Conservation (phyloP, 306 rosid genomes). For the Quercus glauca region DNA sequence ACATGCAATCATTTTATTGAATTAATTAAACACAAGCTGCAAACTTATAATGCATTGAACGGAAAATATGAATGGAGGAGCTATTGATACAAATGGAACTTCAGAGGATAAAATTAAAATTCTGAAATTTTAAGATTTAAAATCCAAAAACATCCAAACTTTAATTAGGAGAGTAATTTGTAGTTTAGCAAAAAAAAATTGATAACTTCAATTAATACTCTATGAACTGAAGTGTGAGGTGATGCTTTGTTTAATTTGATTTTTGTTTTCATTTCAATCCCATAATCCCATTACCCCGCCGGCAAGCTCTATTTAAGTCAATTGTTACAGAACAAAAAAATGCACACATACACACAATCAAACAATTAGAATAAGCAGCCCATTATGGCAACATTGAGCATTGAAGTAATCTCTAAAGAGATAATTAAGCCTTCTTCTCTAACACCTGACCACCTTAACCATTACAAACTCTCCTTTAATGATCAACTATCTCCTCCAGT, state of each 20-base stretch:
- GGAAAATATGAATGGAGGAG: no score
- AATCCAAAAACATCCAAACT: no score
- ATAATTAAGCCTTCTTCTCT: constrained; percentile 43
- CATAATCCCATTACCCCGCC: no score
- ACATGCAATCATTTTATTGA: no score
- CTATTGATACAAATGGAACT: no score
- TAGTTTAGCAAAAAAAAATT: no score
- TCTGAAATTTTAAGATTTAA: no score
- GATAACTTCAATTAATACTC: no score
- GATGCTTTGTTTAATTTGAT: neutral
- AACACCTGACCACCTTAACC: constrained; percentile 32
- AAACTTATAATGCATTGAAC: no score
- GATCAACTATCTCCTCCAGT: constrained; percentile 44
- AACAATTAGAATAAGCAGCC: neutral
- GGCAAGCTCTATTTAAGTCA: neutral
- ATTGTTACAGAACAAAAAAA: neutral
- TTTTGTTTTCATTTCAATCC: neutral
- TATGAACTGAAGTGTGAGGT: neutral
- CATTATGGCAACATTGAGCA: neutral
- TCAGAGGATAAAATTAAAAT: no score
- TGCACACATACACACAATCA: neutral
- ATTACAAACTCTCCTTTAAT: constrained; percentile 46
- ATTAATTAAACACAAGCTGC: no score
- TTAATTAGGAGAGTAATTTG: no score
- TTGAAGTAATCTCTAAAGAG: constrained; percentile 32